Base-by-base conservation (phyloP, 148 eudicot species). In the Silene uniflora region DNA sequence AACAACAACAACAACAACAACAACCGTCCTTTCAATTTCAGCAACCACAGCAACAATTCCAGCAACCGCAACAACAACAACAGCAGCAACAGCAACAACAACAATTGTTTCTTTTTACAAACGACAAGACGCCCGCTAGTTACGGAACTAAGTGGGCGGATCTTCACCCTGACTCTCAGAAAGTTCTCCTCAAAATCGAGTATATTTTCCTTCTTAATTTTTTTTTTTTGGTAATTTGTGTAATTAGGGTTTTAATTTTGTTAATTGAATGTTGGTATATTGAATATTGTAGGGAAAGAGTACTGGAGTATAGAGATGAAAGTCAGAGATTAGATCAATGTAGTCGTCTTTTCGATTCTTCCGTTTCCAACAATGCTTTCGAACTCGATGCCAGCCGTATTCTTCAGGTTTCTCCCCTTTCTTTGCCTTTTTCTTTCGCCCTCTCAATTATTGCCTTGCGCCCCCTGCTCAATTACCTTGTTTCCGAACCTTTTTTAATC, bases 121-220 rank as follows among this genome's bases (percentile, higher is more conserved):
- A 90, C 17, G 97, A 91, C 0, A 90, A 86, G 68, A 80, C 89
- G 58, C 98, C 96, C 8, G 97, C 96, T 0, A 88, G 81, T 80
- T 94, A 94, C 77, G 62, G 93, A 35, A 86, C 96, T 75, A 94
- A 90, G 74, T 94, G 97, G 98, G 90, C 84, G 7, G 97, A 94
- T 81, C 97, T 94, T 32, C 98, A 94, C 54, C 96, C 97, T 1
- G 98, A 94, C 75, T 94, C 97, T 58, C 96, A 89, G 73, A 94
- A 90, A 82, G 71, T 86, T 16, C 91, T 94, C 22, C 81, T 90
- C 4, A 91, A 86, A 67, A 92, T 94, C 73, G 98, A 94, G 98
- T 93, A 84, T 22, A 69, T 24, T 72, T 63, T 63, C 55, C 21
- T 73, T 73, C 17, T 12, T 32, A 32, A 32, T 32, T 32, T 32